phyloP scores from a whole-genome alignment of 2,329 filamentous ascomycete genomes.

The Fusarium sp. region DNA sequence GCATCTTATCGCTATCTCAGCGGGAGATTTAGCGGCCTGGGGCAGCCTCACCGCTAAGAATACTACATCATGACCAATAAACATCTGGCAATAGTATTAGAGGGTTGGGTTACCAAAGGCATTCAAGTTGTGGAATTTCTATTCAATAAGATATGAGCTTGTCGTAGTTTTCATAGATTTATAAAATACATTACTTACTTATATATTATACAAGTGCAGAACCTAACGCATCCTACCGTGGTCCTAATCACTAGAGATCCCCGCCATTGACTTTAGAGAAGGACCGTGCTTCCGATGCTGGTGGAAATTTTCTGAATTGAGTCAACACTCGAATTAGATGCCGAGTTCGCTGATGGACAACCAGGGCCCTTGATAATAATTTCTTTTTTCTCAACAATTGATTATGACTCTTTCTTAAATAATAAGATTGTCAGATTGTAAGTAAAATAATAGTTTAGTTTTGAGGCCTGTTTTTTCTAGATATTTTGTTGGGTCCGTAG shows the following conservation, averaged over 20 bases:
- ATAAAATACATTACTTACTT: neutral
- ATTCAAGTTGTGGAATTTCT: too few relatives aligned
- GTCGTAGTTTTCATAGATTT: too few relatives aligned
- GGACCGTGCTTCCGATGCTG: neutral
- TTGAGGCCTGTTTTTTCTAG: neutral
- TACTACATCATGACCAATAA: neutral
- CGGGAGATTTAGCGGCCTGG: constrained; percentile 11
- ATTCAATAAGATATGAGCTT: too few relatives aligned
- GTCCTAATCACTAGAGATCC: constrained; percentile 14
- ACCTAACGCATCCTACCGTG: neutral
- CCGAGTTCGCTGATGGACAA: constrained; percentile 15
- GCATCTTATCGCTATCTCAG: neutral
- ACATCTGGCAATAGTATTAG: neutral
- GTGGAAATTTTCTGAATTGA: constrained; percentile 2
- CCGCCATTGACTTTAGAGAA: neutral
- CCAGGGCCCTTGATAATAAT: neutral
- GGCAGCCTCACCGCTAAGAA: constrained; percentile 27
- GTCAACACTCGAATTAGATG: constrained; percentile 12
- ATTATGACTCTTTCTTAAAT: neutral
- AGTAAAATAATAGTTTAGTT: neutral
- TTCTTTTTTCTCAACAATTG: neutral
- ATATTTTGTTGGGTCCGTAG: neutral
- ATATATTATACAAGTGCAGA: neutral
- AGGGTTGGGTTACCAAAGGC: neutral
- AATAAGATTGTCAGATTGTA: neutral